Percentiles rank a stretch among this genome's conserved stretches.
These are phyloP conservation scores for Gymnopilus junonius DNA, from an alignment of 768 basidiomycete species.

Conservation along the genomic window DNA sequence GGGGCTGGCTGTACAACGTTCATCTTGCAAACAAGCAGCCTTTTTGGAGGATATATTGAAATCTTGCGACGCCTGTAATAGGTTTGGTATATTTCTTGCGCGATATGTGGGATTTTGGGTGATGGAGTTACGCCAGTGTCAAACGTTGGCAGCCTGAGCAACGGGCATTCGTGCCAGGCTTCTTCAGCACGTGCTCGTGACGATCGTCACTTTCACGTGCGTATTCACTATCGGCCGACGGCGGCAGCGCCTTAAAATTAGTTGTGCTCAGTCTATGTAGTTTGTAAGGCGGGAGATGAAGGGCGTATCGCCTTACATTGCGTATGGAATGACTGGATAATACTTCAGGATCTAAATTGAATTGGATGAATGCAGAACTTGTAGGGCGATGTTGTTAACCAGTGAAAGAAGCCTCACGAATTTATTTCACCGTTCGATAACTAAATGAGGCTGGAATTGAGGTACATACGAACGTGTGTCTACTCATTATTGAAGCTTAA, in stretches of 20 bases:
- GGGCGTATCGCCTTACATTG: too few species aligned
- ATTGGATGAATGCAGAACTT: too few species aligned
- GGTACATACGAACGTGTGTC: neutral
- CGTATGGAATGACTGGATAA: too few species aligned
- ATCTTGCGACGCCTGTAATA: neutral
- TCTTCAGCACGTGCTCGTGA: conserved; percentile 9
- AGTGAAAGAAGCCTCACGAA: neutral
- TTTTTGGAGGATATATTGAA: conserved; percentile 19
- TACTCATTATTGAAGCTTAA: neutral
- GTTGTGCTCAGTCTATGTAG: too few species aligned
- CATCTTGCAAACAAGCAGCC: neutral
- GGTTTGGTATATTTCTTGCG: conserved; percentile 1
- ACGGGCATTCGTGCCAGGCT: too few species aligned
- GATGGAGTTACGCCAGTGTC: conserved; percentile 1
- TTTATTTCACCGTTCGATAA: too few species aligned
- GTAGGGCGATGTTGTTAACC: neutral
- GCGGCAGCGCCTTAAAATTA: too few species aligned
- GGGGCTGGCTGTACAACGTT: conserved; percentile 46
- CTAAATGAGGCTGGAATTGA: neutral
- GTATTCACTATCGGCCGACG: neutral
- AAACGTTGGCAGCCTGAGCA: neutral
- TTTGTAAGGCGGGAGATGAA: too few species aligned
- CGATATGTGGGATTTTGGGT: neutral
- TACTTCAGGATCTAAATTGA: too few species aligned
- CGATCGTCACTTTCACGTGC: neutral